Percentiles rank a stretch among this genome's conserved stretches.
Evolutionary conservation across 2,329 filamentous ascomycete genomes (phyloP).

Genomic region (Ophiostoma fasciatum): DNA sequence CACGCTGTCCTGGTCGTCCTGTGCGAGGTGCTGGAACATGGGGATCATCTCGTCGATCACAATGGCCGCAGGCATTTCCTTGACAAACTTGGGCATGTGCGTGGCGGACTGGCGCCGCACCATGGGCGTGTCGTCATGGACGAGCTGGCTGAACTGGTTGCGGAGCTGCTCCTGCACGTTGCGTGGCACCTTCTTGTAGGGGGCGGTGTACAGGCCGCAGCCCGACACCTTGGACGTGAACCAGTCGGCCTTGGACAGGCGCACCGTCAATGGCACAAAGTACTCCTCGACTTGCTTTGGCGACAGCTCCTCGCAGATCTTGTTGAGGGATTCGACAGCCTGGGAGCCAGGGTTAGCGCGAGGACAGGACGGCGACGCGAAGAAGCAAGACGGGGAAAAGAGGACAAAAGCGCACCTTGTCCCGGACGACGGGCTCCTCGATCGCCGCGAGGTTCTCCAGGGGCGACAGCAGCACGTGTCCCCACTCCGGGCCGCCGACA

Average conservation of each 20-base stretch:
- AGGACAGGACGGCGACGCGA: slow-evolving; percentile 3
- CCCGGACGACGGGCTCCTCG: slow-evolving; percentile 91
- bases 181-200: slow-evolving; percentile 81
- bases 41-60: slow-evolving; percentile 99
- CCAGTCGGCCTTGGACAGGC: slow-evolving; percentile 98
- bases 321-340: slow-evolving; percentile 98
- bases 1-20: slow-evolving; percentile 96
- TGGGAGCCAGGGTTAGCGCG: slow-evolving; percentile 22
- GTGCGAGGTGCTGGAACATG: slow-evolving; percentile 90
- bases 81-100: slow-evolving; percentile 93
- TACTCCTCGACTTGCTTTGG: slow-evolving; percentile 89
- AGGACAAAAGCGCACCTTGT: slow-evolving; percentile 58
- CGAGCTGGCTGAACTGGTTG: slow-evolving; percentile 80
- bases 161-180: slow-evolving; percentile 83
- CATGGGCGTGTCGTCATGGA: slow-evolving; percentile 98
- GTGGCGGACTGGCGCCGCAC: slow-evolving; percentile 92
- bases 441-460: slow-evolving; percentile 97
- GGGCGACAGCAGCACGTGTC: slow-evolving; percentile 90
- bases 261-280: slow-evolving; percentile 89
- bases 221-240: slow-evolving; percentile 99
- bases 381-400: neutral
- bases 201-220: slow-evolving; percentile 83
- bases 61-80: slow-evolving; percentile 82
- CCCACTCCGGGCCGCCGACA: slow-evolving; percentile 84
- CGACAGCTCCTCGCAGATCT: slow-evolving; percentile 89